Base-by-base conservation (phyloP, 129 eudicot genomes). In the Ambrosia trifida region DNA sequence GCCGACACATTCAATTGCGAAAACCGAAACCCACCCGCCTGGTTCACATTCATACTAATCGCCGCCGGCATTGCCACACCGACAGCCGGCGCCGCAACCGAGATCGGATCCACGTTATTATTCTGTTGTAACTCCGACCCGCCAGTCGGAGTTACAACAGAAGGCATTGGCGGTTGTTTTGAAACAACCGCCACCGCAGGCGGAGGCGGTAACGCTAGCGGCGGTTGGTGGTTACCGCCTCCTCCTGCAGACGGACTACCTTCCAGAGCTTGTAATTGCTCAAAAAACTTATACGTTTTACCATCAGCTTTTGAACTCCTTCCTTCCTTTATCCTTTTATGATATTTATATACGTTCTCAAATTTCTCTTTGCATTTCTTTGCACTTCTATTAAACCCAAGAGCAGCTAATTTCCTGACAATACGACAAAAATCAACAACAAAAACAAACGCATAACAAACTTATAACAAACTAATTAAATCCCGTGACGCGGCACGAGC, bases 331-430 rank as follows among this genome's bases (percentile, higher is more conserved):
- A 96, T 94, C 66, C 98, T 70, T 54, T 85, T 89, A 72, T 93
- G 98, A 52, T 93, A 93, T 66, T 93, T 93, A 78, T 79, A 92
- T 36, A 92, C 98, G 56, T 92, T 92, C 70, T 92, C 98, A 77
- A 92, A 92, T 66, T 92, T 93, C 76, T 93, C 98, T 35, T 85
- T 93, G 80, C 98, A 93, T 68, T 93, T 93, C 79, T 93, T 93
- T n/a, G 96, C 79, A 80, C 85, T 93, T 52, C 98, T 86, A 68
- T 89, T 92, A 80, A 83, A 93, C 20, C 98, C 98, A 61, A 87
- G 88, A 77, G 84, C 91, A 16, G 87, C 88, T 83, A 93, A 67
- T 74, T 89, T 93, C 71, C 98, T 93, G 86, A n/a, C n/a, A 72
- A 43, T 0, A 45, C 54, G 17, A 17, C 24, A 40, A 44, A 61